Evolutionary conservation across 176 grass and related monocot genomes (phyloP), one percentile per base, ranked within the genome.

Genomic region (Paspalum notatum): DNA sequence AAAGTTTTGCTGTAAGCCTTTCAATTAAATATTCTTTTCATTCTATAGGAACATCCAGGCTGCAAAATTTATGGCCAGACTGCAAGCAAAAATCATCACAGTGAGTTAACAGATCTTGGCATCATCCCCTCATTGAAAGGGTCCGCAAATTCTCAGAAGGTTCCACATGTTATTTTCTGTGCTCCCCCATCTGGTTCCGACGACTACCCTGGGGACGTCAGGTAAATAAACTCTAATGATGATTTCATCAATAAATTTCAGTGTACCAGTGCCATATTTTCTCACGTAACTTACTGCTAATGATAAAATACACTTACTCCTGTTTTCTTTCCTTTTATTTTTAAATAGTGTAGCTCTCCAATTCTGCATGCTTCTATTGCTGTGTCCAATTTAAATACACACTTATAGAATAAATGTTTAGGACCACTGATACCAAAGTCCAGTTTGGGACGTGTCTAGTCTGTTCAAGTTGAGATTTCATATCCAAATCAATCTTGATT

Each of bases 21-120:
- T 56, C 51, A 40, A 44, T 53, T 63, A 54, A 56, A 8, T 78
- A 47, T 54, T 46, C 21, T 66, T 67, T 72, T 57, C 53, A 53
- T 63, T 52, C 50, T 85, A 11, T 60, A 98, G 96, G 96, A 98
- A 70, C 69, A 85, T 81, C 86, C 86, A 77, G 88, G 79, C 43
- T 95, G 96, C 72, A 89, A 98, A 83, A 88, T 98, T 91, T 93
- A 84, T 84, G 92, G 96, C 56, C 88, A 90, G 59, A 95, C 88
- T 40, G 84, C 86, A 94, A 98, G 84, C 75, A 84, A 67, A 62
- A 87, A 93, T 75, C 96, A 98, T 85, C 96, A 98, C 71, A 83
- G 56, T 47, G 90, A 98, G 77, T 65, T 98, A 90, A 75, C 63
- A 21, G 17, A 89, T 74, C 49, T 95, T 52, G 92, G 90, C 51